A percentile compares a stretch with the other conserved stretches of the same genome.
These are phyloP conservation scores for apple (Malus domestica) DNA, from an alignment of 306 rosid genomes.

Conservation along the genomic window ASM211411v1 NC_041793.1:2962001-2962500, in stretches of 20 bases:
- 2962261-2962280: background rate
- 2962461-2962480: too few species aligned
- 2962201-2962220: background rate
- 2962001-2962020: background rate
- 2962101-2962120: background rate
- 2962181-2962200: background rate
- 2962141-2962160: background rate
- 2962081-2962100: background rate
- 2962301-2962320: background rate
- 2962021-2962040: background rate
- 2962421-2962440: background rate
- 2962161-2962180: background rate
- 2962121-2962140: background rate
- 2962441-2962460: background rate
- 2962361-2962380: background rate
- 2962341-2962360: background rate
- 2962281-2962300: background rate
- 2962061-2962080: background rate
- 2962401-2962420: background rate
- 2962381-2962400: background rate
- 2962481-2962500: too few species aligned
- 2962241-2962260: background rate
- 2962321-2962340: background rate
- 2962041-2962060: background rate
- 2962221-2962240: background rate